phyloP scores from a whole-genome alignment of 2,329 filamentous ascomycete genomes.

The Cladosporium cucumerinum region DNA sequence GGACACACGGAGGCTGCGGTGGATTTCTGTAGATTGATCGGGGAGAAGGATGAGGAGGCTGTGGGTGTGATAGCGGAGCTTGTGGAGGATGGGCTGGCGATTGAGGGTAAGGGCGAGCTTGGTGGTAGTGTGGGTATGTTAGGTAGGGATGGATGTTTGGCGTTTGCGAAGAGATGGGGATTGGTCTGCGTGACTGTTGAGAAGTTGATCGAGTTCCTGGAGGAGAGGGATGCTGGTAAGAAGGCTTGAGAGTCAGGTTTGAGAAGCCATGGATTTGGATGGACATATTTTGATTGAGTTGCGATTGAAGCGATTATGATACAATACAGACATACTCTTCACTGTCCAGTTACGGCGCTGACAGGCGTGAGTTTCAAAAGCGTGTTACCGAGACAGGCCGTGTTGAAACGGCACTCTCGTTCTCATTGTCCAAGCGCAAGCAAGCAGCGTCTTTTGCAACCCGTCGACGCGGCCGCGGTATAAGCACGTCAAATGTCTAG shows the following conservation, averaged over 20 bases:
- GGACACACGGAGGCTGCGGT: conserved; percentile 94
- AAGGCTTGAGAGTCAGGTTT: conserved; percentile 4
- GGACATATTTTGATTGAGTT: background rate
- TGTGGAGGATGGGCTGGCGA: conserved; percentile 76
- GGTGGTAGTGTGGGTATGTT: conserved; percentile 76
- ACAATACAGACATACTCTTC: background rate
- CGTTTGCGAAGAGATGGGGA: conserved; percentile 83
- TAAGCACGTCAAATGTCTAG: background rate
- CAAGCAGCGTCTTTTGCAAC: background rate
- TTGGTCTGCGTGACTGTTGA: conserved; percentile 95
- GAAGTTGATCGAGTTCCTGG: conserved; percentile 75
- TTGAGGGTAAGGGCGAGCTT: conserved; percentile 64
- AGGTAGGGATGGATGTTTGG: conserved; percentile 80
- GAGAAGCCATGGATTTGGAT: background rate
- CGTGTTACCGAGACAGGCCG: background rate
- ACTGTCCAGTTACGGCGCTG: background rate
- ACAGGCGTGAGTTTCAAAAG: background rate
- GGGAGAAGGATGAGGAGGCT: conserved; percentile 66
- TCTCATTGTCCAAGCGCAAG: background rate
- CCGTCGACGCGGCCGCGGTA: background rate
- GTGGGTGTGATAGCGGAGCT: conserved; percentile 88
- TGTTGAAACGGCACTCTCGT: background rate
- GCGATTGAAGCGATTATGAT: background rate
- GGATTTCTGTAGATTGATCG: conserved; percentile 83
- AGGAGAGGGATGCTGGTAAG: conserved; percentile 63